These are phyloP conservation scores for Paecilomyces sp. DNA, from an alignment of 2,329 filamentous ascomycete genomes.

Conservation along the genomic window DNA sequence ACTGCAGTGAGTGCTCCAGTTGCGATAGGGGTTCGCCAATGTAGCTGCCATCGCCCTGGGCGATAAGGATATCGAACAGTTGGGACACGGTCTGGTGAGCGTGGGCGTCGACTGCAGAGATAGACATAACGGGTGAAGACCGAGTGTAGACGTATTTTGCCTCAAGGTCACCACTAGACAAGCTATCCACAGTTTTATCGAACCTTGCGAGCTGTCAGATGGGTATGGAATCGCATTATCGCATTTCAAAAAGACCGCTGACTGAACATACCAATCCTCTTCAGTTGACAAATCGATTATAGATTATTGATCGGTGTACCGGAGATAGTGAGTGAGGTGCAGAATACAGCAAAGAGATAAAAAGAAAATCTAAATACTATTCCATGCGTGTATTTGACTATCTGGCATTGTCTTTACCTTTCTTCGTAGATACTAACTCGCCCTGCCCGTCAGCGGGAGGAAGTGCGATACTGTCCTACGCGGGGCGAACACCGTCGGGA, in stretches of 20 bases:
- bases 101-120: conserved; percentile 12
- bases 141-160: background rate
- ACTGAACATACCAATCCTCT: no score
- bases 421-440: background rate
- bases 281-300: no score
- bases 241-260: no score
- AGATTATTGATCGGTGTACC: no score
- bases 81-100: conserved; percentile 11
- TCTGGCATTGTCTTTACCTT: no score
- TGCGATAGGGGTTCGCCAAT: conserved; percentile 22
- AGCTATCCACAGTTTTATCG: background rate
- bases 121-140: background rate
- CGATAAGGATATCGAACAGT: conserved; percentile 17
- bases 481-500: conserved; percentile 8
- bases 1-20: conserved; percentile 23
- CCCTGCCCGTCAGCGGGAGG: conserved; percentile 7
- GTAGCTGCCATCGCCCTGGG: conserved; percentile 22
- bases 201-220: no score
- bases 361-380: no score
- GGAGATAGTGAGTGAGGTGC: no score
- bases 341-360: no score
- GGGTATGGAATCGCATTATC: no score
- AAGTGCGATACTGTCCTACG: conserved; percentile 10
- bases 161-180: background rate
- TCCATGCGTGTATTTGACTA: no score